Conservation (phyloP, 1,284 basidiomycete species). For the Puccinia coronata region DNA sequence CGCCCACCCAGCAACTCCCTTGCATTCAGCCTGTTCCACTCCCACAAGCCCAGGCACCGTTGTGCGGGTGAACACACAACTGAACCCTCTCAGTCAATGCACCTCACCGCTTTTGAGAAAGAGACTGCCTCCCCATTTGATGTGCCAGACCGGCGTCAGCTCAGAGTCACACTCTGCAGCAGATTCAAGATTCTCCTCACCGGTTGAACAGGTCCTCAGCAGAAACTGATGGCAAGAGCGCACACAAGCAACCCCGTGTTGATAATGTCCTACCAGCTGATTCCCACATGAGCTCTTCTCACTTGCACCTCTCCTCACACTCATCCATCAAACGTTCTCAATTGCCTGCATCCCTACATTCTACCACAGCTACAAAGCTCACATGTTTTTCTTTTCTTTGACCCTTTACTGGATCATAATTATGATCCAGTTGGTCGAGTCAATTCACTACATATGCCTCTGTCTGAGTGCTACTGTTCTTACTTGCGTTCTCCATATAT, state of each 20-base stretch:
- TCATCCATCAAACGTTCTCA: too few species aligned
- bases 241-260: slow-evolving; percentile 15
- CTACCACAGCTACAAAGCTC: slow-evolving; percentile 74
- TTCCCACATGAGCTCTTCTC: not conserved
- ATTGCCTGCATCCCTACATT: slow-evolving; percentile 63
- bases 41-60: too few species aligned
- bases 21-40: too few species aligned
- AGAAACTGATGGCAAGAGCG: not conserved
- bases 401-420: too few species aligned
- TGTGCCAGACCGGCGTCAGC: not conserved
- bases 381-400: slow-evolving; percentile 84
- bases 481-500: slow-evolving; percentile 30
- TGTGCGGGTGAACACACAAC: too few species aligned
- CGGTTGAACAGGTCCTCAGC: not conserved
- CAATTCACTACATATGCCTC: not conserved
- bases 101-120: not conserved
- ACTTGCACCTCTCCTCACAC: too few species aligned
- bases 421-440: slow-evolving; percentile 80
- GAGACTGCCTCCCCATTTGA: slow-evolving; percentile 3
- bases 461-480: not conserved
- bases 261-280: not conserved
- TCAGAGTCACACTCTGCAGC: too few species aligned
- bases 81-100: too few species aligned
- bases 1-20: too few species aligned
- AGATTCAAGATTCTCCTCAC: not conserved